Base-by-base conservation (phyloP, 345 rosid species). In the Salix viminalis region DNA sequence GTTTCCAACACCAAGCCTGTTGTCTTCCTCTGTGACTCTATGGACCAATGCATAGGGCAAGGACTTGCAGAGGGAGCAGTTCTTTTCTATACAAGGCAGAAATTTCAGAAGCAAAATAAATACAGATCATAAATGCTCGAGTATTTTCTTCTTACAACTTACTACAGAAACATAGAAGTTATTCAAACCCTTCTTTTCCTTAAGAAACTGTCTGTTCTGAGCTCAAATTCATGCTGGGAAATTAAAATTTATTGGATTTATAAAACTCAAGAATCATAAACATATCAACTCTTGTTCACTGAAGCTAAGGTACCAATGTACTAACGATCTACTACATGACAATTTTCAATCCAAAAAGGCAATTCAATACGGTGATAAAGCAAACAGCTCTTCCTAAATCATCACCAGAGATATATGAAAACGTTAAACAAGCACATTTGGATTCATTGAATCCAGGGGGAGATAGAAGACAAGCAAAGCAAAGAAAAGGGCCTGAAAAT, bases 21-120 rank as follows among this genome's bases (percentile, higher is more conserved):
- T 94, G 73, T 89, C 90, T 9, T 73, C 78, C 16, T 85, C 88
- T 37, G 92, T 81, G 70, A 92, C 96, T 84, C 85, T 90, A 76
- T 92, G 97, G 9, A 77, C 75, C 69, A 77, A 15, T 19, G 36
- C 41, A 36, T 41, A 41, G 4, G 44, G 44, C 44, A 41, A 10
- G 44, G 44, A 41, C 11, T 41, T 41, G 44, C 44, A 41, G 44
- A 41, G 44, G 44, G 44, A 11, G 44, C 75, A 77, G 12, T 77
- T 65, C 21, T 64, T 77, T 34, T 50, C 80, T 77, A 50, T 46
- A 65, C 34, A 16, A 36, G 13, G 7, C 21, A 46, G 3, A 13
- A 32, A 64, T 11, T 44, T 1, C 23, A 60, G 8, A 13, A 36
- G 9, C 36, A 36, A 8, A 18, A 39, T 26, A 41, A 50, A 21